Conservation (phyloP, 768 basidiomycete genomes). For the Agrocybe chaxingu region DNA sequence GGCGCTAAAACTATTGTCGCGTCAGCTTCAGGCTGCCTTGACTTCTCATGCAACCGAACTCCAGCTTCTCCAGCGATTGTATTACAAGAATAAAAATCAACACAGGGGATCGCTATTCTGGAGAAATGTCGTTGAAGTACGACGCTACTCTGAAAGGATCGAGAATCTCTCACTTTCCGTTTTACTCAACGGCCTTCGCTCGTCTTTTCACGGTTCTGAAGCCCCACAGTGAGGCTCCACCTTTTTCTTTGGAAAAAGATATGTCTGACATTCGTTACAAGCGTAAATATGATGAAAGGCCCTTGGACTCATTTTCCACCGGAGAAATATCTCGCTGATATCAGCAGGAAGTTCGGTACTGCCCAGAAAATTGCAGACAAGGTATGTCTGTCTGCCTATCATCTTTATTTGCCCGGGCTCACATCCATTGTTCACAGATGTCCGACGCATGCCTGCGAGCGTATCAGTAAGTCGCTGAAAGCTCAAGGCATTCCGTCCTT, state of each 20-base stretch:
- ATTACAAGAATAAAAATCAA: constrained; percentile 82
- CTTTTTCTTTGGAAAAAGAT: neutral
- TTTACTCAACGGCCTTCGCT: constrained; percentile 37
- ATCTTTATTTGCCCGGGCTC: neutral
- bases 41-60: constrained; percentile 46
- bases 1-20: constrained; percentile 51
- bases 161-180: constrained; percentile 26
- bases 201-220: constrained; percentile 47
- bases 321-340: constrained; percentile 8
- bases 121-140: constrained; percentile 59
- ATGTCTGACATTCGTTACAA: constrained; percentile 17
- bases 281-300: constrained; percentile 50
- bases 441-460: constrained; percentile 31
- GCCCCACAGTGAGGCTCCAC: constrained; percentile 32
- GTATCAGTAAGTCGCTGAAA: constrained; percentile 42
- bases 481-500: neutral
- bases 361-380: constrained; percentile 28
- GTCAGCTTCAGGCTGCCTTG: constrained; percentile 45
- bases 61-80: constrained; percentile 60
- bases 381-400: constrained; percentile 20
- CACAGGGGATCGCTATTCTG: constrained; percentile 70
- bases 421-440: constrained; percentile 15
- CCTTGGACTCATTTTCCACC: constrained; percentile 66
- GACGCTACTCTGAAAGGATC: constrained; percentile 45
- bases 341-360: constrained; percentile 5